Conservation (phyloP, 2,329 filamentous ascomycete species). For the Fusarium circinatum region DNA sequence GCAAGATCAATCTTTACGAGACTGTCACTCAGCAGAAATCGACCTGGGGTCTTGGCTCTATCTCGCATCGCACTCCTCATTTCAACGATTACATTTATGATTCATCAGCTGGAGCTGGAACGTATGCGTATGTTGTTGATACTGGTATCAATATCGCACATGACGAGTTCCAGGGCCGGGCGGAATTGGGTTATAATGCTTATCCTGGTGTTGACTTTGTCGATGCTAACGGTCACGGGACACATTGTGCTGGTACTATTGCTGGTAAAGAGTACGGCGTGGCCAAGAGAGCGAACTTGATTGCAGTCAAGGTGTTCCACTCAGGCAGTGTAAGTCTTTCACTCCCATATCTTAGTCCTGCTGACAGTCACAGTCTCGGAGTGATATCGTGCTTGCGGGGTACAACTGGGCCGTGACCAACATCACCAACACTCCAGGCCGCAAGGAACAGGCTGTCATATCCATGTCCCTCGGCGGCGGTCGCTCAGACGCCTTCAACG, state of each 20-base stretch:
- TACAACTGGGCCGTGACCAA: slow-evolving; percentile 55
- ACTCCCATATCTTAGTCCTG: neutral
- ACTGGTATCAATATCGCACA: slow-evolving; percentile 62
- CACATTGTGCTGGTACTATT: slow-evolving; percentile 59
- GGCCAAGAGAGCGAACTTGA: slow-evolving; percentile 54
- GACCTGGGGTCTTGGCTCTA: slow-evolving; percentile 57
- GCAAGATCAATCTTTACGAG: slow-evolving; percentile 43
- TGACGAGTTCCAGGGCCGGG: slow-evolving; percentile 56
- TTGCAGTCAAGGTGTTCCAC: slow-evolving; percentile 59
- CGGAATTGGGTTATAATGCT: slow-evolving; percentile 51
- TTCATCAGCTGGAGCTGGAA: slow-evolving; percentile 51
- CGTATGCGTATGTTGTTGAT: slow-evolving; percentile 65
- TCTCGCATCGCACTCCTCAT: slow-evolving; percentile 54
- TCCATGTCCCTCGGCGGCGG: slow-evolving; percentile 66
- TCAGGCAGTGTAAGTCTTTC: slow-evolving; percentile 14
- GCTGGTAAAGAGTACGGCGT: slow-evolving; percentile 58
- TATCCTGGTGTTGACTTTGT: slow-evolving; percentile 46
- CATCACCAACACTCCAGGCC: slow-evolving; percentile 51
- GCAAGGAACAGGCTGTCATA: slow-evolving; percentile 58
- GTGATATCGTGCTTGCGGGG: slow-evolving; percentile 45
- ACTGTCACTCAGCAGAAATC: slow-evolving; percentile 49
- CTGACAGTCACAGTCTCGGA: slow-evolving; percentile 36
- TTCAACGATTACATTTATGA: slow-evolving; percentile 55
- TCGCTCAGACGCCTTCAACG: slow-evolving; percentile 59
- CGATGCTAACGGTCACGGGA: slow-evolving; percentile 58